Base-by-base conservation (phyloP, 208 protist species). In the Leishmania major region DNA sequence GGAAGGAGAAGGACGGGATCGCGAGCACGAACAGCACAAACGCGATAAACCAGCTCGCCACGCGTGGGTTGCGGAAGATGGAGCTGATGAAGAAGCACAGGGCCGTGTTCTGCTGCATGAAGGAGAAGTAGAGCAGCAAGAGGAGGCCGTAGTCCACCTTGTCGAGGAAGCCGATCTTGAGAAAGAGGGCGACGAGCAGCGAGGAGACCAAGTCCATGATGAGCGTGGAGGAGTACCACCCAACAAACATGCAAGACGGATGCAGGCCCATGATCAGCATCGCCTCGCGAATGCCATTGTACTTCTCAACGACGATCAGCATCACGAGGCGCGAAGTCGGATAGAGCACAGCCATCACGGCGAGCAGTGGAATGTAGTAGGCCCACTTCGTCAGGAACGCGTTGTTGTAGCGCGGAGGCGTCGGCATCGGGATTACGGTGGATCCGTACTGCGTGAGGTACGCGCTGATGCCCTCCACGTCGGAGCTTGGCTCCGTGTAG, bases 231-330 rank as follows among this genome's bases (percentile, higher is more conserved):
- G 82, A 78, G 87, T 90, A 94, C 94, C 94, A 97, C 31, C 92
- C 91, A 53, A 87, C 67, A 64, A 92, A 90, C 81, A 95, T 81
- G 81, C 88, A 95, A 4, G 86, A 90, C 73, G 85, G 93, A 62
- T 92, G 89, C 69, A 97, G 85, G 51, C 93, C 94, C 94, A 97
- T 97, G 84, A 97, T 96, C 57, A 96, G 87, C 94, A 97, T 97
- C 55, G 90, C 88, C 84, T 96, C 93, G 45, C 93, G 92, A 82
- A 96, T 92, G 57, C 90, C 86, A 57, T 87, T 80, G 40, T 89
- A 78, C 88, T 97, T 97, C 85, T 97, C 94, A 70, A 92, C 85
- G 43, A 96, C 93, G 75, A 97, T 92, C 59, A 88, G 80, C 79
- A 82, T 85, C 77, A 92, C 88, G 51, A 96, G 84, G 70, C 84